These are phyloP conservation scores for Aspergillus brunneoviolaceus DNA, from an alignment of 2,329 filamentous ascomycete species.

Conservation along the genomic window DNA sequence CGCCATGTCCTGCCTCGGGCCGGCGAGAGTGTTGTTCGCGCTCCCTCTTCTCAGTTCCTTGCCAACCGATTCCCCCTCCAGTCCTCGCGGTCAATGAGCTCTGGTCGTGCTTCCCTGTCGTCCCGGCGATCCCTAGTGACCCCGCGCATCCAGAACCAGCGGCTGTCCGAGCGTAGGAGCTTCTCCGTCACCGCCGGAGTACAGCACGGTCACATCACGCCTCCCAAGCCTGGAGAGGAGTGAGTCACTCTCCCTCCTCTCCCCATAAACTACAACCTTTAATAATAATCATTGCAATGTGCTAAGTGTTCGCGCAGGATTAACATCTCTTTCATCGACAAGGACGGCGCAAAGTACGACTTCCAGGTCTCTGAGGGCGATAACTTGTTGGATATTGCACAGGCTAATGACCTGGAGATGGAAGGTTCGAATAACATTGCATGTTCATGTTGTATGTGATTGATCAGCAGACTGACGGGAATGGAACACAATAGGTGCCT, in stretches of 20 bases:
- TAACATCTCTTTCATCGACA: conserved; percentile 89
- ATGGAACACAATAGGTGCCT: conserved; percentile 62
- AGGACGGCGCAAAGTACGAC: conserved; percentile 73
- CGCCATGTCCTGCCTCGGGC: conserved; percentile 55
- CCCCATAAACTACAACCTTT: too few relatives aligned
- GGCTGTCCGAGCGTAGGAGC: conserved; percentile 40
- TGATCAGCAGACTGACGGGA: neutral
- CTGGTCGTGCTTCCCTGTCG: conserved; percentile 14
- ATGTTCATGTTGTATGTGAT: too few relatives aligned
- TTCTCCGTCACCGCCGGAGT: conserved; percentile 66
- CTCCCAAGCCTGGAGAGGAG: conserved; percentile 91
- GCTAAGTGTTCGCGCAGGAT: conserved; percentile 55
- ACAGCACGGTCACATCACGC: conserved; percentile 75
- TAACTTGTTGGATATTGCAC: conserved; percentile 92
- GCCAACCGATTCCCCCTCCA: conserved; percentile 23
- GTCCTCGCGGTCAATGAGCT: conserved; percentile 17
- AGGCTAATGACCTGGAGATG: conserved; percentile 95
- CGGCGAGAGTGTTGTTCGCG: conserved; percentile 47
- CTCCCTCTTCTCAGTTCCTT: conserved; percentile 32
- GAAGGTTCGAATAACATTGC: conserved; percentile 59
- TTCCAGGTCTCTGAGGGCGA: conserved; percentile 82
- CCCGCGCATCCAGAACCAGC: conserved; percentile 20
- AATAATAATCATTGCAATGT: neutral
- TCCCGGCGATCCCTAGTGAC: conserved; percentile 13
- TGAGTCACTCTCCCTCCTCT: conserved; percentile 46